Evolutionary conservation across 2,329 filamentous ascomycete species (phyloP), one percentile per base, ranked within the genome.

Genomic region (Clonostachys rhizophaga): DNA sequence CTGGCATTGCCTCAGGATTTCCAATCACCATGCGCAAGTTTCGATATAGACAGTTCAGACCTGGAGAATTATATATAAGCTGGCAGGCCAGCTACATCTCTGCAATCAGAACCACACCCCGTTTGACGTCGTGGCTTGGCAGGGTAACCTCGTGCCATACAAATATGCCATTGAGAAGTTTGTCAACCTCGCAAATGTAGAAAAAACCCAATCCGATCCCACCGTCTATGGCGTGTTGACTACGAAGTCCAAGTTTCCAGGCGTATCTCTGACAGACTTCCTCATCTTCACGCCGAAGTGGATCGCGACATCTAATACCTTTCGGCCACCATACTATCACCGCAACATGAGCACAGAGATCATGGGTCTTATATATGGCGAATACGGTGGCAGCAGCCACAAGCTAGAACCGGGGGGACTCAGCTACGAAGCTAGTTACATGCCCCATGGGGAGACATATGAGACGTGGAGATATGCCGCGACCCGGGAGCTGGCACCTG

Each of bases 1-100:
- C 73, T 87, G 35, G 84, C 84, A 52, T 87, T 86, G 57, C 70
- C 76, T 2, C 72, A 83, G 39, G 86, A 90, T 63, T 90, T 90
- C 65, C 79, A 87, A 65, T 76, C 76, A 5, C 86, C 85, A 0
- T 71, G 81, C 9, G 86, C 86, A 2, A 64, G 75, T 30, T 42
- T 30, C 16, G 47, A 72, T 77, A 17, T 48, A 11, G 56, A 55
- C 30, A 67, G 73, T 75, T 58, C 40, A 2, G 45, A 49, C 49
- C 49, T 62, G 64, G 65, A 75, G 69, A n/a, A 64, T 85, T 18
- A 67, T 73, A 49, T 69, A 68, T 54, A 83, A 83, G 56, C 81
- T 81, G 54, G 76, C 76, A 49, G 78, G 80, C 44, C 72, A 72
- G 39, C 72, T 84, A 46, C 85, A 83, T 60, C 65, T 69, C 7